These are phyloP conservation scores for Anacardium occidentale DNA, from an alignment of 345 rosid genomes.

Conservation along the genomic window DNA sequence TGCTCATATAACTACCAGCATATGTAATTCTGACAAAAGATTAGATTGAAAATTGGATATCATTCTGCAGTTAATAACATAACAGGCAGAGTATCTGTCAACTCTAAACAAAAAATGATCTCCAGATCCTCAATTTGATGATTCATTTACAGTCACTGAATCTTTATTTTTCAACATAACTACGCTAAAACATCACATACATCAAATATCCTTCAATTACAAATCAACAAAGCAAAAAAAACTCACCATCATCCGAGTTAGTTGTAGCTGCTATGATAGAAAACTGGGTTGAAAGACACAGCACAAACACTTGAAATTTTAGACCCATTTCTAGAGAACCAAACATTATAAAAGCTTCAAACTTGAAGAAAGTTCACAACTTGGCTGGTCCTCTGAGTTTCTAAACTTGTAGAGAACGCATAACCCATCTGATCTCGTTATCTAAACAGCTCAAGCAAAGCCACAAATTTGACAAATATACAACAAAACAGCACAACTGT, in stretches of 20 bases:
- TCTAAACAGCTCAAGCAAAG: neutral
- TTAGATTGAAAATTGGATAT: no score
- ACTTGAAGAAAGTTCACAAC: neutral
- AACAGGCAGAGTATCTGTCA: no score
- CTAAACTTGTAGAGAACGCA: neutral
- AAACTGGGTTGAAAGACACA: neutral
- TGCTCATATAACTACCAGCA: no score
- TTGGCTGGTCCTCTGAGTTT: neutral
- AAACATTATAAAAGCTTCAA: neutral
- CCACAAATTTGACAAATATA: no score
- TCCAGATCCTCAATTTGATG: no score
- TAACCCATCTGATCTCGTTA: neutral
- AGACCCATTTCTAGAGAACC: conserved; percentile 5
- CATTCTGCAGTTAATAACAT: no score
- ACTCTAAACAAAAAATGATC: no score
- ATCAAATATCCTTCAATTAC: neutral
- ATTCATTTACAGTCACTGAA: no score
- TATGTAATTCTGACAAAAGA: no score
- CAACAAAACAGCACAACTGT: no score
- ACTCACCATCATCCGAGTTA: neutral
- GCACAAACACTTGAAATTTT: neutral
- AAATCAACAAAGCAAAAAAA: neutral
- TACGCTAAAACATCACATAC: no score
- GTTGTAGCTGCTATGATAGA: conserved; percentile 12
- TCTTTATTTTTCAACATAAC: no score